Conservation (phyloP, 2,329 filamentous ascomycete genomes). For the Cercospora sp. region DNA sequence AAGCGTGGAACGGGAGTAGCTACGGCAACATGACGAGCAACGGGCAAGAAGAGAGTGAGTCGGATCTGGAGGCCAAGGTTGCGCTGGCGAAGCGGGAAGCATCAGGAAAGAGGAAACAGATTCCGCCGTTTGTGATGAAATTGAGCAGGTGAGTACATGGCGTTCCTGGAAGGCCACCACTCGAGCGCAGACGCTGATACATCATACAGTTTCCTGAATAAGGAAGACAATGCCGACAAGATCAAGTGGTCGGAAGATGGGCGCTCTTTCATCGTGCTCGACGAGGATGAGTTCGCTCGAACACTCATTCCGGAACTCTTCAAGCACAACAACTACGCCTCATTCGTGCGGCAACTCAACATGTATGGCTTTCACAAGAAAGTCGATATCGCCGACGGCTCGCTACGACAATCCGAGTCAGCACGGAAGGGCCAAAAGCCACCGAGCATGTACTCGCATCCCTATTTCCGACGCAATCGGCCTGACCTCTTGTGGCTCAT, state of each 20-base stretch:
- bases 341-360: constrained; percentile 70
- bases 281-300: constrained; percentile 86
- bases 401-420: constrained; percentile 93
- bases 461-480: constrained; percentile 90
- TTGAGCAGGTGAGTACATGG: constrained; percentile 75
- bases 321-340: constrained; percentile 79
- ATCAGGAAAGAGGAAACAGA: constrained; percentile 87
- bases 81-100: constrained; percentile 82
- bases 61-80: constrained; percentile 76
- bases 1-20: constrained; percentile 44
- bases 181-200: constrained; percentile 18
- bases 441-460: constrained; percentile 96
- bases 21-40: constrained; percentile 41
- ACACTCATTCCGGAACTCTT: constrained; percentile 73
- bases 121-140: constrained; percentile 97
- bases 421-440: constrained; percentile 93
- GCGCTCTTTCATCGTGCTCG: constrained; percentile 92
- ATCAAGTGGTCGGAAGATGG: constrained; percentile 97
- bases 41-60: constrained; percentile 68
- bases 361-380: constrained; percentile 60
- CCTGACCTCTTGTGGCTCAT: constrained; percentile 94
- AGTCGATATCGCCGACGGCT: constrained; percentile 84
- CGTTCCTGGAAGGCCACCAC: background rate
- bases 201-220: constrained; percentile 78
- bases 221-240: constrained; percentile 80